Evolutionary conservation across 352 stramenopile genomes (phyloP).

Genomic region (Pythium chondricola): DNA sequence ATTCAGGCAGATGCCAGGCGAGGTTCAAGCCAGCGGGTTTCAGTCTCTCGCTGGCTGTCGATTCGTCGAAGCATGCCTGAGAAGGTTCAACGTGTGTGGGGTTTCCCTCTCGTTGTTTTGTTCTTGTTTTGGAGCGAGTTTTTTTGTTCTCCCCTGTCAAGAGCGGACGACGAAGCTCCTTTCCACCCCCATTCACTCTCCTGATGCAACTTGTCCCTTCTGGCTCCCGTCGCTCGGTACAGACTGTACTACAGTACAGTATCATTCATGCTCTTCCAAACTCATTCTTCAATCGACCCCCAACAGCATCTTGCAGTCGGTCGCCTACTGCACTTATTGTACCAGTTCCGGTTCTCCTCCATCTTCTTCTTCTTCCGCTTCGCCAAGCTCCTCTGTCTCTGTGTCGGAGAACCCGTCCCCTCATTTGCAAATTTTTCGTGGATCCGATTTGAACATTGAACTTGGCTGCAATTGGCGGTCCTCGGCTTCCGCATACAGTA

Average conservation of each 20-base stretch:
- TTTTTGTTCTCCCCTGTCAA: background rate
- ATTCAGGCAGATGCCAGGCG: background rate
- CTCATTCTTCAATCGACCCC: too few relatives aligned
- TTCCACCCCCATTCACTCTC: background rate
- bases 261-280: background rate
- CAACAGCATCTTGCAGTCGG: too few relatives aligned
- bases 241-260: background rate
- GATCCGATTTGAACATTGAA: background rate
- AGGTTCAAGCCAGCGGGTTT: slow-evolving; percentile 15
- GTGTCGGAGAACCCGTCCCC: background rate
- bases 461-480: background rate
- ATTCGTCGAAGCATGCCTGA: slow-evolving; percentile 13
- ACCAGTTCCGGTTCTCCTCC: background rate
- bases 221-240: slow-evolving; percentile 1
- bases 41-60: slow-evolving; percentile 10
- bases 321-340: background rate
- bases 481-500: too few relatives aligned
- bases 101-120: background rate
- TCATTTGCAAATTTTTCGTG: slow-evolving; percentile 15
- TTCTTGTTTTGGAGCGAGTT: background rate
- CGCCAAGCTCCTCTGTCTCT: background rate
- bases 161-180: background rate
- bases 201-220: slow-evolving; percentile 9
- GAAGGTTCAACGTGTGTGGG: background rate
- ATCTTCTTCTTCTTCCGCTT: background rate